phyloP scores from a whole-genome alignment of 352 stramenopile genomes.

The Globisporangium emineosum region DNA sequence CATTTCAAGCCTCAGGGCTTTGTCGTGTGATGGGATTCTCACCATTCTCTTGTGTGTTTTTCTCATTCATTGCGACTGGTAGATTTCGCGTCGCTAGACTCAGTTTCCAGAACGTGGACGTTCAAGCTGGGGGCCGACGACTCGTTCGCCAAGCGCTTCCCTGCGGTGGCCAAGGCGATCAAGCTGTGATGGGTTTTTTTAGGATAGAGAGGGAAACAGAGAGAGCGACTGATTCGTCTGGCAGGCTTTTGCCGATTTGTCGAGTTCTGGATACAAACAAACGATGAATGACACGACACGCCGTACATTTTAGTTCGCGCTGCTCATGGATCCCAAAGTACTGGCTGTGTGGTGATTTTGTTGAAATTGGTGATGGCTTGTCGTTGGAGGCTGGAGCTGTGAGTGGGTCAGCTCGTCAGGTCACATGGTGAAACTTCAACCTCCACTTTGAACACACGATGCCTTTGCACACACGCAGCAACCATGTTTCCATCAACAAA shows the following conservation, averaged over 20 bases:
- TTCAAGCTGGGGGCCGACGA: constrained; percentile 51
- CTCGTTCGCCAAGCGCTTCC: constrained; percentile 49
- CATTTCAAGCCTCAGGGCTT: background rate
- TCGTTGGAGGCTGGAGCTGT: too few species aligned
- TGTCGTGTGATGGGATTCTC: background rate
- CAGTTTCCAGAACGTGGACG: constrained; percentile 42
- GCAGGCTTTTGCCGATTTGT: background rate
- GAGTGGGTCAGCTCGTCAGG: too few species aligned
- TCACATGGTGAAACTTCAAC: too few species aligned
- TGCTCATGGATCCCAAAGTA: background rate
- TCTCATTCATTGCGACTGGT: background rate
- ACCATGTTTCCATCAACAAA: too few species aligned
- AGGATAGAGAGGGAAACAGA: background rate
- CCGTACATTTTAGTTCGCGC: background rate
- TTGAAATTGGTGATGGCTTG: too few species aligned
- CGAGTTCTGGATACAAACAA: too few species aligned
- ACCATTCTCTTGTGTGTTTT: background rate
- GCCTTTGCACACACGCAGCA: too few species aligned
- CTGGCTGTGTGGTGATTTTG: too few species aligned
- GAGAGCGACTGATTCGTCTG: background rate
- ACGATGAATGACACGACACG: background rate
- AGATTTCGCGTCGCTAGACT: constrained; percentile 53
- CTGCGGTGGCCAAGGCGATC: constrained; percentile 40
- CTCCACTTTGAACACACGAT: too few species aligned
- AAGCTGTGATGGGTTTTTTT: constrained; percentile 31